Percentiles rank a stretch among this genome's conserved stretches.
phyloP scores from a whole-genome alignment of 1,139 yeast genomes.

The Komagataea norvegica region DNA sequence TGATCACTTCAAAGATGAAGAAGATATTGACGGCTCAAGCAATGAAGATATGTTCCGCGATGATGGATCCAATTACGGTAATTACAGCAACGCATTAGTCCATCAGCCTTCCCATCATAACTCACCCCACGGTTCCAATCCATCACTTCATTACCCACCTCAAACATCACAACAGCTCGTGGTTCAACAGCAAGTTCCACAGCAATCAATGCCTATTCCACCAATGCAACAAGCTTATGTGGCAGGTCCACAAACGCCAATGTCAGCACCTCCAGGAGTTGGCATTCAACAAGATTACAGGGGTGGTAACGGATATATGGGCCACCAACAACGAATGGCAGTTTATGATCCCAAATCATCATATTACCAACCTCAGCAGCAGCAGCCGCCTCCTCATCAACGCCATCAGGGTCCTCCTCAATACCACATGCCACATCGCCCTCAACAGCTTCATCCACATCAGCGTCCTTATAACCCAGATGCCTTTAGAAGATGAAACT shows the following conservation, averaged over 20 bases:
- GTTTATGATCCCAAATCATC: neutral
- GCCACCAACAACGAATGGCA: neutral
- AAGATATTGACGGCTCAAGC: neutral
- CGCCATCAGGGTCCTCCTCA: neutral
- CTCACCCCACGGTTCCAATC: neutral
- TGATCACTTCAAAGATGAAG: neutral
- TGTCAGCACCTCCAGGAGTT: neutral
- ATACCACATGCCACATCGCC: neutral
- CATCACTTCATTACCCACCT: neutral
- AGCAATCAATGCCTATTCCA: neutral
- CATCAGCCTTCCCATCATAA: neutral
- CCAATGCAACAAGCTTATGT: neutral
- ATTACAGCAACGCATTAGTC: neutral
- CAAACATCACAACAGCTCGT: neutral
- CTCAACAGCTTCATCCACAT: neutral
- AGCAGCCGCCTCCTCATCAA: neutral
- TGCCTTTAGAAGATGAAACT: no score
- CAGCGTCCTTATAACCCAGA: slow-evolving; percentile 3
- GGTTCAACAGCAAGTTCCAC: no score
- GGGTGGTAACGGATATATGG: neutral
- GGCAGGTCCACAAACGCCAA: neutral
- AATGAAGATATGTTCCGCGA: neutral
- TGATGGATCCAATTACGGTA: neutral
- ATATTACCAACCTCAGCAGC: neutral
- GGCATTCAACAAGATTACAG: neutral